phyloP scores from a whole-genome alignment of 2,329 filamentous ascomycete species.

The Colletotrichum sp. region DNA sequence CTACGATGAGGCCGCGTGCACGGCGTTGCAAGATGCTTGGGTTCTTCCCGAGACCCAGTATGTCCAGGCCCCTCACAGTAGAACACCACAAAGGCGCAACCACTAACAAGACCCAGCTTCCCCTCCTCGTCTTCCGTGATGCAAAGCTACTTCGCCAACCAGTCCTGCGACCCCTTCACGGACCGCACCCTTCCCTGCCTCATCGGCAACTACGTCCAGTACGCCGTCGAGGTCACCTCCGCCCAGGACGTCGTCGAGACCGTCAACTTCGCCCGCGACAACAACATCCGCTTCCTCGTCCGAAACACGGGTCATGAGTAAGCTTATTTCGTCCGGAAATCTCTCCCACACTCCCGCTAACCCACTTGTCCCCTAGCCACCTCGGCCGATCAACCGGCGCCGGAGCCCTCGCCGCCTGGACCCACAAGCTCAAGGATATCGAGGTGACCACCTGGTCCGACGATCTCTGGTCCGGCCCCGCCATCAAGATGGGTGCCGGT shows the following conservation, averaged over 20 bases:
- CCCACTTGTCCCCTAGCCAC: slow-evolving; percentile 32
- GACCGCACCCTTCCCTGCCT: slow-evolving; percentile 41
- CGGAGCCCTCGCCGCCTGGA: slow-evolving; percentile 45
- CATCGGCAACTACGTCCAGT: slow-evolving; percentile 47
- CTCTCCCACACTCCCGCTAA: slow-evolving; percentile 15
- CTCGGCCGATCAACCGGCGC: slow-evolving; percentile 41
- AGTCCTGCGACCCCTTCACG: slow-evolving; percentile 42
- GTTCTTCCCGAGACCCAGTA: slow-evolving; percentile 38
- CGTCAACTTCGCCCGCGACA: slow-evolving; percentile 40
- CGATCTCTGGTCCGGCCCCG: slow-evolving; percentile 51
- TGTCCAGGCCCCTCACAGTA: slow-evolving; percentile 1
- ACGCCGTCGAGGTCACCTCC: slow-evolving; percentile 38
- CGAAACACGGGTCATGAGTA: slow-evolving; percentile 38
- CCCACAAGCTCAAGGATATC: slow-evolving; percentile 44
- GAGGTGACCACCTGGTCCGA: slow-evolving; percentile 43
- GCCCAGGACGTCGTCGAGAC: slow-evolving; percentile 34
- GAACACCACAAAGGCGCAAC: not conserved
- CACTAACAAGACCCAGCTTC: slow-evolving; percentile 28
- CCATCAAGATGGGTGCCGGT: slow-evolving; percentile 59
- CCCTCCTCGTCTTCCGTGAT: slow-evolving; percentile 45
- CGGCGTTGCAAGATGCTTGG: slow-evolving; percentile 39
- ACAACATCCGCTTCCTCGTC: slow-evolving; percentile 40
- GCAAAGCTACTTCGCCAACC: slow-evolving; percentile 41
- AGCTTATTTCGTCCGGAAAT: not conserved
- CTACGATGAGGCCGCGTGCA: slow-evolving; percentile 50